Base-by-base conservation (phyloP, 2,329 filamentous ascomycete species). In the Lachnellula occidentalis region DNA sequence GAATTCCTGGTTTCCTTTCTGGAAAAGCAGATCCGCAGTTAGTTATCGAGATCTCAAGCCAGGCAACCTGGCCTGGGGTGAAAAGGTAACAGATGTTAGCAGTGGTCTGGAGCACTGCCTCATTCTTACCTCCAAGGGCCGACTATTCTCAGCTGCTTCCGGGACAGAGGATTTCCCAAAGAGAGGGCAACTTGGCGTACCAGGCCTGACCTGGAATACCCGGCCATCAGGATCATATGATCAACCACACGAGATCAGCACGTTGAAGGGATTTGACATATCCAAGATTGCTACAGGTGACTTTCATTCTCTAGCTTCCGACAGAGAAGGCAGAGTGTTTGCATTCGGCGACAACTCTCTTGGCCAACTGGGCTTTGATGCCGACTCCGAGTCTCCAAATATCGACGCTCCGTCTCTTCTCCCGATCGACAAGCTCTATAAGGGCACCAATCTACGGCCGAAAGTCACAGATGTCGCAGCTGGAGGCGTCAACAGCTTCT, bases 311-410 rank as follows among this genome's bases (percentile, higher is more conserved):
- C 74, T 95, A 1, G 88, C 84, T 0, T 78, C 91, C 15, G 89
- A 92, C 67, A 81, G 81, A 56, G 77, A 86, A 50, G 92, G 92
- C 15, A 82, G 84, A 15, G 79, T 94, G 15, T 96, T 94, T 70
- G 78, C 85, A 6, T 97, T 95, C 73, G 94, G 94, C 37, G 92
- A 97, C 70, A 97, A 97, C 72, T 85, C 85, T 0, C 81, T 83
- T 43, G 94, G 94, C n/a, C 94, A 97, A 71, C 78, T 97, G 3
- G 92, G 92, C n/a, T 84, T 92, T 64, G 83, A 90, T 49, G 82
- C 80, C 51, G 83, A 83, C 48, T 69, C 79, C 0, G 80, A 86
- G 27, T 75, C 81, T 15, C 76, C 82, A 7, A 80, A 74, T 54
- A 75, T 88, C 22, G 88, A 92, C 60, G 78, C 79, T 0, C 91